phyloP scores from a whole-genome alignment of 768 basidiomycete species.

The Kwoniella botswanensis region DNA sequence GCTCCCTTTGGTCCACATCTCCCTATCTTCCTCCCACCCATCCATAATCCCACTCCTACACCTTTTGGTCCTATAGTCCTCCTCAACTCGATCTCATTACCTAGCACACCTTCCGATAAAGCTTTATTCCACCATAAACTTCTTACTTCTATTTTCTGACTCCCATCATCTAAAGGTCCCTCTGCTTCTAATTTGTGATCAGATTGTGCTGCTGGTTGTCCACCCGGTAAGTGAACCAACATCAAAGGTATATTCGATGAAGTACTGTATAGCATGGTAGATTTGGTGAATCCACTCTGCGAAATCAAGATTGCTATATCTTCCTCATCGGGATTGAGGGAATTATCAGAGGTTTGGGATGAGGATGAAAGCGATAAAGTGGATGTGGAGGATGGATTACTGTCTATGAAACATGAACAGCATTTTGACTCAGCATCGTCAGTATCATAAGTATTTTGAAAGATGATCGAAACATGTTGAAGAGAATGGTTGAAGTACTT shows the following conservation, averaged over 20 bases:
- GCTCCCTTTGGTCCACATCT: slow-evolving; percentile 23
- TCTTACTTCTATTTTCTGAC: slow-evolving; percentile 58
- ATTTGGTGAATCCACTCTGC: slow-evolving; percentile 76
- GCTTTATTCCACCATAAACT: slow-evolving; percentile 74
- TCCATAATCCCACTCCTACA: slow-evolving; percentile 29
- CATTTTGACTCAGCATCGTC: too few relatives aligned
- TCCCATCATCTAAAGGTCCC: background rate
- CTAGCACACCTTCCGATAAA: slow-evolving; percentile 66
- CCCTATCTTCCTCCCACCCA: slow-evolving; percentile 24
- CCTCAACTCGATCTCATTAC: slow-evolving; percentile 68
- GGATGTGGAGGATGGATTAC: background rate
- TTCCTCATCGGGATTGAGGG: background rate
- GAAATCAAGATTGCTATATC: slow-evolving; percentile 79
- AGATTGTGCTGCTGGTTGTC: slow-evolving; percentile 10
- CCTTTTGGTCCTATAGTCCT: slow-evolving; percentile 59
- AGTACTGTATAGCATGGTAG: slow-evolving; percentile 71
- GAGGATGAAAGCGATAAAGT: background rate
- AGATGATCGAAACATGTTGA: background rate
- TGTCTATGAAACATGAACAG: too few relatives aligned
- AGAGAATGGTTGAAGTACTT: background rate
- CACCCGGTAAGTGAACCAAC: slow-evolving; percentile 74
- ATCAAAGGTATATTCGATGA: slow-evolving; percentile 79
- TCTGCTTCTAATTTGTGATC: background rate
- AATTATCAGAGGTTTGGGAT: background rate
- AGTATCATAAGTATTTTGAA: background rate